Evolutionary conservation across 2,329 filamentous ascomycete genomes (phyloP).

Genomic region (Westerdykella ornata): DNA sequence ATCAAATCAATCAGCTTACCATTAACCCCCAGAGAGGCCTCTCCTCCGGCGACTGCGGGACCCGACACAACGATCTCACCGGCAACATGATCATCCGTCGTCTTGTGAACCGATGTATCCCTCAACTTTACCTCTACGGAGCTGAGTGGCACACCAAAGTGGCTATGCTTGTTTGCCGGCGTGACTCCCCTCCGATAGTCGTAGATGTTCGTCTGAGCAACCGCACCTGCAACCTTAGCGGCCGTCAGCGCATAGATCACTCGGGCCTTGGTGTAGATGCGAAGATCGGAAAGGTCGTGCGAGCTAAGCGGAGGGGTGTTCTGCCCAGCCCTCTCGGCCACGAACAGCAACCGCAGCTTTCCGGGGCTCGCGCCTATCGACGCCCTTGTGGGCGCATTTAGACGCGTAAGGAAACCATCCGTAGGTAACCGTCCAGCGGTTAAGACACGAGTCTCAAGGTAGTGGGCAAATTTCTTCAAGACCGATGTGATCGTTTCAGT

Average conservation of each 20-base stretch:
- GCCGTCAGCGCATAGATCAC: conserved; percentile 81
- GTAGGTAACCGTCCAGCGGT: conserved; percentile 68
- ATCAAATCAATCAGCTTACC: conserved; percentile 8
- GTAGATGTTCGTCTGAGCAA: conserved; percentile 80
- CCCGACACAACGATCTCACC: conserved; percentile 64
- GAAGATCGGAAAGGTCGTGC: conserved; percentile 67
- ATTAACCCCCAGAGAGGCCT: conserved; percentile 56
- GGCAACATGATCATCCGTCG: conserved; percentile 50
- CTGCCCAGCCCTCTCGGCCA: conserved; percentile 64
- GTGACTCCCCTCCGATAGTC: conserved; percentile 63
- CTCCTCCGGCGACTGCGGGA: conserved; percentile 63
- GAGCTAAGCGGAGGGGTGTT: conserved; percentile 59
- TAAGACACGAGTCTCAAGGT: conserved; percentile 63
- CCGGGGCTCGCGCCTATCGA: conserved; percentile 57
- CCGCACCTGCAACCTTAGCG: conserved; percentile 75
- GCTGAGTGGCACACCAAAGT: conserved; percentile 78
- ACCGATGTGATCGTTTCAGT: conserved; percentile 54
- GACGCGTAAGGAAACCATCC: conserved; percentile 55
- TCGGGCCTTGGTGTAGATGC: conserved; percentile 71
- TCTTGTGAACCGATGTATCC: conserved; percentile 55
- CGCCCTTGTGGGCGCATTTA: conserved; percentile 56
- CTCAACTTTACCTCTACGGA: conserved; percentile 70
- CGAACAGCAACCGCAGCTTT: conserved; percentile 73
- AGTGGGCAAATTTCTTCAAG: conserved; percentile 62
- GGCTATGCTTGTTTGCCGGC: conserved; percentile 42